Base-by-base conservation (phyloP, 371 early-diverging fungal species). In the Zopfochytrium polystomum region DNA sequence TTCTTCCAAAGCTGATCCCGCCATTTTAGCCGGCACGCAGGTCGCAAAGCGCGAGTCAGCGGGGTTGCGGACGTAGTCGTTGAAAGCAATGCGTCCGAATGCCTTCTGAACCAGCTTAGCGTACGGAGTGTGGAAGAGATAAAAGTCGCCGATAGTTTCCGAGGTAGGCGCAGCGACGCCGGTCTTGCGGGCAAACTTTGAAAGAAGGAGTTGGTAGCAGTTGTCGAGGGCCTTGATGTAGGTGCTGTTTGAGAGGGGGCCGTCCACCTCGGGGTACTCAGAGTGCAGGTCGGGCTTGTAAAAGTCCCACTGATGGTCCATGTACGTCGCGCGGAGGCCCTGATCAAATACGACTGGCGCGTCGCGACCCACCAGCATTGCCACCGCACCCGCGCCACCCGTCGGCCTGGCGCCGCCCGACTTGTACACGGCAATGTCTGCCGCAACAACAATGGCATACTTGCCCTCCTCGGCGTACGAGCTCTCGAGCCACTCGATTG, bases 261-360 rank as follows among this genome's bases (percentile, higher is more conserved):
- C 99, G 72, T 99, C 95, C 34, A 99, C 94, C 42, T 87, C 87
- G 47, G 98, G 97, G 80, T 89, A 97, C 76, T 95, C 97, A 55
- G 92, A 91, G 63, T 88, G 87, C 68, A 94, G 84, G 76, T 94
- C 89, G 60, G 98, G 97, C 85, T 99, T 99, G 85, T 94, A 87
- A 67, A 99, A 99, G 73, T 99, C 99, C 77, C 90, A 97, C 50
- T 87, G 88, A 76, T 99, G 95, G 70, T 92, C 90, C 91, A 98
- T 94, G 75, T 91, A 90, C 27, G 94, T 91, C 55, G 87, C 79
- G 45, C 96, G 88, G 43, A 95, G 80, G 64, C 91, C 90, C 51
- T 82, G 86, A 70, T 98, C 96, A 67, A 95, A 80, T 27, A 93
- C 93, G 42, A 97, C 80, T 25, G 95, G 95, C 20, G 97, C 96